Evolutionary conservation across 2,329 filamentous ascomycete genomes (phyloP), one percentile per base, ranked within the genome.

Genomic region (Colletotrichum sp.): DNA sequence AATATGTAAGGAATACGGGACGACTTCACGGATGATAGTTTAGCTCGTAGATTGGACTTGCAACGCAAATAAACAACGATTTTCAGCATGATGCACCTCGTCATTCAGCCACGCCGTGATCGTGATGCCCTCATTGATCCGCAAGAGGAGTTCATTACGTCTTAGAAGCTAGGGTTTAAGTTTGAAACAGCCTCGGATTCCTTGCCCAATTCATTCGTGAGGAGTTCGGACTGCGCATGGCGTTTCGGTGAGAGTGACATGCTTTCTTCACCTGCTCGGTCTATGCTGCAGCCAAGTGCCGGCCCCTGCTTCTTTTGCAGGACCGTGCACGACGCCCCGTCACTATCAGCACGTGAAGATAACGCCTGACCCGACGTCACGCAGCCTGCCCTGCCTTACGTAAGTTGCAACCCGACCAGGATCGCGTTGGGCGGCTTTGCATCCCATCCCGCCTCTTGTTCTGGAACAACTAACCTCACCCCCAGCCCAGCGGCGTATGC

Each of bases 311-410:
- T 61, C 30, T 32, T 15, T 60, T 52, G 26, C 13, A 18, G 21
- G 16, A 16, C 10, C 48, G 36, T 36, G 30, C 18, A 16, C 24
- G 13, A 8, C 13, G 32, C 48, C 48, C 73, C 55, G 58, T 48
- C 34, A 60, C 64, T 73, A 43, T 55, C 69, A n/a, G 66, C 73
- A 76, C 73, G 73, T 76, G 73, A 21, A 24, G 62, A 67, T 62
- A 75, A n/a, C 15, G 13, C 24, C 10, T 16, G 4, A 15, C 5
- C n/a, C 34, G n/a, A 15, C 10, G 10, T 75, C 30, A 52, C 43
- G 43, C 43, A 52, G 43, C 43, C 43, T 52, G 43, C 43, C n/a
- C 43, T 52, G 43, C 12, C 43, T 52, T 52, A 52, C n/a, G 43
- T 12, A 43, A 21, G 62, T 73, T 76, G 73, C 64, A 48, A 76